Conservation (phyloP, 2,329 filamentous ascomycete genomes). For the Setomelanomma holmii region DNA sequence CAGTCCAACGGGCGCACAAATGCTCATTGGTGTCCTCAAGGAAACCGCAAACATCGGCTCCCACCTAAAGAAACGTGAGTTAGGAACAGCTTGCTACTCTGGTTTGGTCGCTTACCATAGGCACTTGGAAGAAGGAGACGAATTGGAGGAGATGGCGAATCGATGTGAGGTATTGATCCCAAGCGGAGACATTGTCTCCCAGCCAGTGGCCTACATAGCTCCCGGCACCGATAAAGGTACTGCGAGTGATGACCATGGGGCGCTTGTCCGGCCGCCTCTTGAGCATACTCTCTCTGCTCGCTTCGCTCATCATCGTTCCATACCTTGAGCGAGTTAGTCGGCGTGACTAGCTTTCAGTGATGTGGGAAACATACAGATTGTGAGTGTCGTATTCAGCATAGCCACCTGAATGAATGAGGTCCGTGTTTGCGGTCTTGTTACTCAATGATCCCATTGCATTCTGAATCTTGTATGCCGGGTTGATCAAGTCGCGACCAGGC, state of each 20-base stretch:
- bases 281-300: slow-evolving; percentile 72
- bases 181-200: slow-evolving; percentile 59
- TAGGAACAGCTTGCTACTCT: too few species aligned
- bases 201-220: slow-evolving; percentile 65
- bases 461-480: slow-evolving; percentile 70
- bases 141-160: slow-evolving; percentile 54
- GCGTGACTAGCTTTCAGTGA: too few species aligned
- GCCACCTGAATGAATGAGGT: slow-evolving; percentile 72
- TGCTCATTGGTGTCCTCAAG: slow-evolving; percentile 69
- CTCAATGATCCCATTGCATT: slow-evolving; percentile 59
- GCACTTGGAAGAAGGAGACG: slow-evolving; percentile 54
- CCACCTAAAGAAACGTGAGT: slow-evolving; percentile 29
- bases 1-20: slow-evolving; percentile 76
- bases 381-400: slow-evolving; percentile 75
- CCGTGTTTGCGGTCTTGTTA: slow-evolving; percentile 66
- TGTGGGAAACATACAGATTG: slow-evolving; percentile 68
- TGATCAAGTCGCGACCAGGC: slow-evolving; percentile 67
- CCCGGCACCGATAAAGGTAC: slow-evolving; percentile 77
- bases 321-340: too few species aligned
- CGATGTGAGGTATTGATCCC: slow-evolving; percentile 52
- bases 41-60: slow-evolving; percentile 77
- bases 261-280: slow-evolving; percentile 69
- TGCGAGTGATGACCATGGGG: slow-evolving; percentile 77
- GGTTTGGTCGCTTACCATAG: slow-evolving; percentile 53
- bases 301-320: slow-evolving; percentile 75